Evolutionary conservation across 768 basidiomycete species (phyloP), one percentile per base, ranked within the genome.

Genomic region (Panaeolus cyanescens): DNA sequence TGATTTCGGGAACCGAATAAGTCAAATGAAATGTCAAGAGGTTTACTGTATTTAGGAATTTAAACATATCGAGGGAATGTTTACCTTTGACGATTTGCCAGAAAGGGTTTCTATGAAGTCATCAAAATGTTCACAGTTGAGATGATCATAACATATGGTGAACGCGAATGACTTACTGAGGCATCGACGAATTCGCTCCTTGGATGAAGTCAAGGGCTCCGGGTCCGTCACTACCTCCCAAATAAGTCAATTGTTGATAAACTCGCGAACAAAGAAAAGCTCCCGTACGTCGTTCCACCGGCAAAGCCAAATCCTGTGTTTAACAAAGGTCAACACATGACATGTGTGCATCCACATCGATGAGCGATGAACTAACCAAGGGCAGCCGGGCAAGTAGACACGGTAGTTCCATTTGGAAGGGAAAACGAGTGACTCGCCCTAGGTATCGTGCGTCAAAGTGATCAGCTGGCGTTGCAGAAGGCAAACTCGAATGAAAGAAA

Each of bases 201-300:
- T 92, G 91, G 32, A 86, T 74, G 64, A 92, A 93, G 71, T 92
- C 89, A 62, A 92, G 86, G 1, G 85, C 84, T 19, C 92, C 92
- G 3, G 92, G 91, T 0, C 92, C 91, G 72, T 93, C 91, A n/a
- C 87, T 88, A 64, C 42, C n/a, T 50, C 30, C 45, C 45, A 50
- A 28, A 28, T 50, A 2, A 50, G 13, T 50, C 10, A 50, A 28
- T 28, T n/a, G n/a, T n/a, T 28, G 12, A 28, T 15, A 28, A 1
- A 13, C 45, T 12, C 30, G 30, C 10, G 25, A 13, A 28, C 32
- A 5, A 37, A 34, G 17, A 56, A 56, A 59, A 39, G 30, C 55
- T 59, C 25, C n/a, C 8, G 31, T 61, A 90, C 89, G 90, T 91
- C 30, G 90, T 92, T 70, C 91, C 91, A 53, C 89, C 91, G 15